Base-by-base conservation (phyloP, 1,284 basidiomycete species). In the Boletus mariae region DNA sequence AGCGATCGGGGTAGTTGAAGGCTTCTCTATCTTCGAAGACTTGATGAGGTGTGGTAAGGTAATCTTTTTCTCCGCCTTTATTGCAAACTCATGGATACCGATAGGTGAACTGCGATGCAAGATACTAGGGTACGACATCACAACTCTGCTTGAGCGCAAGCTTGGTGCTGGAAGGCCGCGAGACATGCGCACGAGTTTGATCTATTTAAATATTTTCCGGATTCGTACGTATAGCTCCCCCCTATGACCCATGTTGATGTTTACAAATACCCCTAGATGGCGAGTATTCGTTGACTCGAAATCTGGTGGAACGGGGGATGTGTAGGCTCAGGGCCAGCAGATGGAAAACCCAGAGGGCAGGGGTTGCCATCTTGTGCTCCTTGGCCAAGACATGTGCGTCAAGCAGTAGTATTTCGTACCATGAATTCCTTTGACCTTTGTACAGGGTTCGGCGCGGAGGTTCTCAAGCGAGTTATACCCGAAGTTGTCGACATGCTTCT, bases 331-430 rank as follows among this genome's bases (percentile, higher is more conserved):
- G 38, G 51, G 54, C 51, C 3, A 29, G 28, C 13, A 41, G 28
- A 5, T 58, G 57, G 57, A 55, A 17, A 31, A 47, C 49, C 5
- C 57, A 58, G 49, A 51, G 42, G 35, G 41, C 44, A 26, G 57
- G 57, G 5, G 49, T 52, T 5, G 49, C 46, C 15, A 58, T 58
- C 17, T 31, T 58, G 31, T 58, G 52, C 8, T 55, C 57, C 26
- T 45, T 58, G 43, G 57, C 57, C 9, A 45, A 59, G 31, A 55
- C 57, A 26, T 55, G 57, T 58, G 23, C n/a, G 57, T 47, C 5
- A n/a, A 25, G 12, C 17, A 20, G n/a, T 15, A 5, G 1, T 4
- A 10, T 26, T 46, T 45, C 26, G 11, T 26, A 0, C 12, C 11
- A 15, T 4, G 23, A 37, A 44, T 6, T 11, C 9, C 2, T 8